Conservation (phyloP, 768 basidiomycete genomes). For the Serendipita sp. region DNA sequence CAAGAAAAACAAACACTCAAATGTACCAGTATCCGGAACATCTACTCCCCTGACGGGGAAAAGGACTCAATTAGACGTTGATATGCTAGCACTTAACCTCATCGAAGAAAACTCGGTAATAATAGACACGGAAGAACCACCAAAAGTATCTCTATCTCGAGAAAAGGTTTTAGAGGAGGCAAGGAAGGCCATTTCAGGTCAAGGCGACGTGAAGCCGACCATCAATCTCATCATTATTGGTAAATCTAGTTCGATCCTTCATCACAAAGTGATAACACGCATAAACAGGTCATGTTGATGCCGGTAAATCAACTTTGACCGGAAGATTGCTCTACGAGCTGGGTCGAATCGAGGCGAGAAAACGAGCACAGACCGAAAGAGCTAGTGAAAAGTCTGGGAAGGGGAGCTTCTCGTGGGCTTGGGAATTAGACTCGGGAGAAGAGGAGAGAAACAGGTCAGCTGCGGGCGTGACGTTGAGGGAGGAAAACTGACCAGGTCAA, state of each 20-base stretch:
- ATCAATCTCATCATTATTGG: slow-evolving; percentile 88
- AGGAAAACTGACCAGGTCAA: slow-evolving; percentile 20
- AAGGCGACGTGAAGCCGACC: slow-evolving; percentile 29
- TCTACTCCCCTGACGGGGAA: slow-evolving; percentile 27
- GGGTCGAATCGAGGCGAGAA: slow-evolving; percentile 76
- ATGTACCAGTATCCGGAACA: slow-evolving; percentile 13
- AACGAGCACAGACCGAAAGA: slow-evolving; percentile 66
- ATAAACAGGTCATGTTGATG: slow-evolving; percentile 82
- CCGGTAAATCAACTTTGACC: slow-evolving; percentile 97
- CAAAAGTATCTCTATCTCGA: slow-evolving; percentile 49
- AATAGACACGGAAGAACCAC: slow-evolving; percentile 32
- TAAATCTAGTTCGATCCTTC: slow-evolving; percentile 20
- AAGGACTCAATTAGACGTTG: slow-evolving; percentile 37
- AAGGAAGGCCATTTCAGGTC: slow-evolving; percentile 30
- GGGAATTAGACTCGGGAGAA: slow-evolving; percentile 83
- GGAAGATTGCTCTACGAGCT: slow-evolving; percentile 86
- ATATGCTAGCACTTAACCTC: slow-evolving; percentile 62
- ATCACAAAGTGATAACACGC: background rate
- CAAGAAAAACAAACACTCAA: slow-evolving; percentile 21
- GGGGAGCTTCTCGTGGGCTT: slow-evolving; percentile 93
- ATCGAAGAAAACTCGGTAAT: slow-evolving; percentile 18
- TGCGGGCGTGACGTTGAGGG: background rate
- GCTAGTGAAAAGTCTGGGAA: slow-evolving; percentile 85
- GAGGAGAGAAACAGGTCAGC: slow-evolving; percentile 86
- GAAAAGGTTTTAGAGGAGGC: slow-evolving; percentile 81